Evolutionary conservation across 257 asterid genomes (phyloP).

Genomic region (Linaria vulgaris): DNA sequence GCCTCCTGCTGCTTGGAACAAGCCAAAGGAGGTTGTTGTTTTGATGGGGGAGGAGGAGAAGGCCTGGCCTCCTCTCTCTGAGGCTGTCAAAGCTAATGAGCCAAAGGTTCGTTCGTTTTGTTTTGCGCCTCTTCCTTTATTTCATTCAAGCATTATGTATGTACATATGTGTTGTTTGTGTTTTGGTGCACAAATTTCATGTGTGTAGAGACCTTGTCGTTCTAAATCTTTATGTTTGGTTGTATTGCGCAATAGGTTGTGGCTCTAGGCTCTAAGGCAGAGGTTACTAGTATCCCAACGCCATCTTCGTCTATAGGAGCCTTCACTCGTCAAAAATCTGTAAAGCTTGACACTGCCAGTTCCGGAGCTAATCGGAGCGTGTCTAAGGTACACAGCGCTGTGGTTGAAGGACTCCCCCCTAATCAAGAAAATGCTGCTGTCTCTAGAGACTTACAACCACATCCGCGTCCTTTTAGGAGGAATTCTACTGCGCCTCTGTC

Average conservation of each 20-base stretch:
- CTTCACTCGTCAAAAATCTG: constrained; percentile 42
- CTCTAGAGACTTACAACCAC: constrained; percentile 38
- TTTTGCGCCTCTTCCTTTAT: no score
- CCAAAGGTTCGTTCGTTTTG: constrained; percentile 71
- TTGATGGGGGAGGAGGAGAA: constrained; percentile 40
- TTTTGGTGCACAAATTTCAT: not conserved
- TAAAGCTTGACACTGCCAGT: constrained; percentile 48
- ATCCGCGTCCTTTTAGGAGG: constrained; percentile 60
- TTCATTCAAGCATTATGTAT: not conserved
- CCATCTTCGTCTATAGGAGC: no score
- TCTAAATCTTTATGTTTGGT: not conserved
- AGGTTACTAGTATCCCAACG: constrained; percentile 35
- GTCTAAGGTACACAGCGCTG: constrained; percentile 41
- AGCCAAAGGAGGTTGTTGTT: constrained; percentile 43
- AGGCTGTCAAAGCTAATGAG: constrained; percentile 31
- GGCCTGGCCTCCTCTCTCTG: constrained; percentile 44
- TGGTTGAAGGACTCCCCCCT: constrained; percentile 29
- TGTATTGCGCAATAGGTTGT: constrained; percentile 35
- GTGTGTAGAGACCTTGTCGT: not conserved
- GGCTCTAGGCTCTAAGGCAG: constrained; percentile 37
- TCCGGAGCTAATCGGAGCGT: constrained; percentile 38
- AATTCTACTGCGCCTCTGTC: constrained; percentile 52
- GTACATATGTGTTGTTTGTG: no score
- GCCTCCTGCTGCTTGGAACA: constrained; percentile 68
- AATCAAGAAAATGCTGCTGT: constrained; percentile 39